Conservation (phyloP, 2,329 filamentous ascomycete genomes). For the Pestalotiopsis sp. region DNA sequence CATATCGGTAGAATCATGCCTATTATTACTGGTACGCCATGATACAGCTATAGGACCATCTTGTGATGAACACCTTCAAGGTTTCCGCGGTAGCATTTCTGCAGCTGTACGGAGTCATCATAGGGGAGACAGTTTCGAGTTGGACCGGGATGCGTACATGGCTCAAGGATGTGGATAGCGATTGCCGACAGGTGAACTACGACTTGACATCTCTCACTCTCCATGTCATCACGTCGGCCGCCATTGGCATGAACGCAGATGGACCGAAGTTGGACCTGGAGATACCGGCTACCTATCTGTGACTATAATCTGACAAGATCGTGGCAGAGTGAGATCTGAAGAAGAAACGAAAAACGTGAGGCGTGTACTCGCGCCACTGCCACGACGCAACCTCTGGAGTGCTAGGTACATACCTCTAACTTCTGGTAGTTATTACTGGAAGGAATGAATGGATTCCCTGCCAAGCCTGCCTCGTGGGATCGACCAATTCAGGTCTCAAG, state of each 20-base stretch:
- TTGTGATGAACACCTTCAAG: not conserved
- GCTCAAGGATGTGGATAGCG: not conserved
- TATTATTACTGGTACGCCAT: not conserved
- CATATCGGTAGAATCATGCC: too few relatives aligned
- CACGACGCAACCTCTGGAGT: too few relatives aligned
- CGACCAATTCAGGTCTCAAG: too few relatives aligned
- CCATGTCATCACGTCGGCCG: not conserved
- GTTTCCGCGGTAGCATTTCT: not conserved
- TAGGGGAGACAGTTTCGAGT: not conserved
- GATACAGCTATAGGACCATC: not conserved
- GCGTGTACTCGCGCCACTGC: too few relatives aligned
- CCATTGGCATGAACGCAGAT: not conserved
- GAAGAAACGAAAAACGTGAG: too few relatives aligned
- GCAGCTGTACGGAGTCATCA: not conserved
- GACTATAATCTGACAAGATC: too few relatives aligned
- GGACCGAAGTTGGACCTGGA: not conserved
- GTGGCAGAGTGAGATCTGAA: too few relatives aligned
- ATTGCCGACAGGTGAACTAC: not conserved
- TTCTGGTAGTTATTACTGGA: too few relatives aligned
- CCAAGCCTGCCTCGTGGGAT: too few relatives aligned
- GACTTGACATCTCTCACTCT: not conserved
- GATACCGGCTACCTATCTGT: too few relatives aligned
- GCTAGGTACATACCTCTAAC: too few relatives aligned
- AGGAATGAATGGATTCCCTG: too few relatives aligned
- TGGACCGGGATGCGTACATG: not conserved